phyloP scores from a whole-genome alignment of 2,329 filamentous ascomycete species.

The Xylaria sp. region DNA sequence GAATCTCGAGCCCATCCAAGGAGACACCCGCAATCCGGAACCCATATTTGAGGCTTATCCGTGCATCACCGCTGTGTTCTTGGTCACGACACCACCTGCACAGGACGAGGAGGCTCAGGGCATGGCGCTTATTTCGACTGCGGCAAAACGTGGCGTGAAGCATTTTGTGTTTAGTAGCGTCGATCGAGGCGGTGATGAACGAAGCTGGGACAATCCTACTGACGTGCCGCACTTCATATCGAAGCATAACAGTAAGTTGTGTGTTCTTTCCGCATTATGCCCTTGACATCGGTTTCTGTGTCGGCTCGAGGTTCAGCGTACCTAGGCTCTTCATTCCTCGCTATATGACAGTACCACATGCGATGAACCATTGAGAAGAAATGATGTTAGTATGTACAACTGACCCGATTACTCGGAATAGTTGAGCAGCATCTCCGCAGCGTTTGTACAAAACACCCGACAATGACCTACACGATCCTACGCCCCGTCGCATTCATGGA shows the following conservation, averaged over 20 bases:
- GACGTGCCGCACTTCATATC: slow-evolving; percentile 51
- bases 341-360: background rate
- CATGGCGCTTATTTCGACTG: slow-evolving; percentile 33
- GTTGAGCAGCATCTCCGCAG: slow-evolving; percentile 17
- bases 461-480: slow-evolving; percentile 37
- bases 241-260: slow-evolving; percentile 42
- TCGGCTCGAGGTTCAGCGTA: background rate
- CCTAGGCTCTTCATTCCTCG: background rate
- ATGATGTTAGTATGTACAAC: background rate
- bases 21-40: slow-evolving; percentile 31
- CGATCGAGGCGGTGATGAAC: slow-evolving; percentile 55
- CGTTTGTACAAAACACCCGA: slow-evolving; percentile 13
- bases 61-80: slow-evolving; percentile 31
- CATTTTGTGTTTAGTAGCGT: slow-evolving; percentile 60
- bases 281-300: background rate
- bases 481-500: slow-evolving; percentile 39
- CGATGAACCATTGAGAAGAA: background rate
- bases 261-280: background rate
- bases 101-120: slow-evolving; percentile 35
- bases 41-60: slow-evolving; percentile 33
- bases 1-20: slow-evolving; percentile 32
- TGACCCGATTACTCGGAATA: background rate
- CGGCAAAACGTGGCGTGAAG: slow-evolving; percentile 40
- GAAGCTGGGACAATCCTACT: slow-evolving; percentile 46
- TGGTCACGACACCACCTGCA: slow-evolving; percentile 31